phyloP scores from a whole-genome alignment of 768 basidiomycete genomes.

The Stropharia rugosoannulata region DNA sequence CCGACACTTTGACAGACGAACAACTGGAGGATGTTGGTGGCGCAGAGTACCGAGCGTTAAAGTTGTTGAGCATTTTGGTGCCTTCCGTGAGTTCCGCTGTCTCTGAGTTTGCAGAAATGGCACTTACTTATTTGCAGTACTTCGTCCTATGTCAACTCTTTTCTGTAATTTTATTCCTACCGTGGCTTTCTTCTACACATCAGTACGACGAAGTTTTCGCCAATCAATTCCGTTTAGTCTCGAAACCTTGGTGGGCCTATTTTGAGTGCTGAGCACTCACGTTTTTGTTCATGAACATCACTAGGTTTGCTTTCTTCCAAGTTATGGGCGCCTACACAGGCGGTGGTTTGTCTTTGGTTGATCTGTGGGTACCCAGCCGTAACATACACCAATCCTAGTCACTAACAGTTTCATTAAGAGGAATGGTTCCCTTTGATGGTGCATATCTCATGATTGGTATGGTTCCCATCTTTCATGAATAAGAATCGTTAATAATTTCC shows the following conservation, averaged over 20 bases:
- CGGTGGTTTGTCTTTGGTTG: slow-evolving; percentile 67
- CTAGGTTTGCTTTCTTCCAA: slow-evolving; percentile 45
- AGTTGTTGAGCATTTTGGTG: slow-evolving; percentile 47
- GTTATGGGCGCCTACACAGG: slow-evolving; percentile 58
- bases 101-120: neutral
- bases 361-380: slow-evolving; percentile 37
- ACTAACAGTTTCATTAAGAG: slow-evolving; percentile 25
- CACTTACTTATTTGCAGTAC: slow-evolving; percentile 47
- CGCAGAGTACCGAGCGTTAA: slow-evolving; percentile 69
- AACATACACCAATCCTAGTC: too few species aligned
- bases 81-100: slow-evolving; percentile 31
- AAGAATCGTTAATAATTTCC: neutral
- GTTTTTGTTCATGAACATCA: neutral
- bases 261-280: too few species aligned
- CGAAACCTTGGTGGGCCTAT: slow-evolving; percentile 69
- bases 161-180: slow-evolving; percentile 56
- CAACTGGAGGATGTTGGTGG: slow-evolving; percentile 75
- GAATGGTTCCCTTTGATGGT: slow-evolving; percentile 69
- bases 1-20: slow-evolving; percentile 57
- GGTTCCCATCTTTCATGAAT: slow-evolving; percentile 6
- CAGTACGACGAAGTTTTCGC: slow-evolving; percentile 49
- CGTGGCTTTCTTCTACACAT: slow-evolving; percentile 50
- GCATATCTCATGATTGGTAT: slow-evolving; percentile 65
- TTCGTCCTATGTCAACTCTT: slow-evolving; percentile 58
- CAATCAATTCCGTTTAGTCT: slow-evolving; percentile 47